Base-by-base conservation (phyloP, 177 flowering plant species). In the Vitis hybrid region DNA sequence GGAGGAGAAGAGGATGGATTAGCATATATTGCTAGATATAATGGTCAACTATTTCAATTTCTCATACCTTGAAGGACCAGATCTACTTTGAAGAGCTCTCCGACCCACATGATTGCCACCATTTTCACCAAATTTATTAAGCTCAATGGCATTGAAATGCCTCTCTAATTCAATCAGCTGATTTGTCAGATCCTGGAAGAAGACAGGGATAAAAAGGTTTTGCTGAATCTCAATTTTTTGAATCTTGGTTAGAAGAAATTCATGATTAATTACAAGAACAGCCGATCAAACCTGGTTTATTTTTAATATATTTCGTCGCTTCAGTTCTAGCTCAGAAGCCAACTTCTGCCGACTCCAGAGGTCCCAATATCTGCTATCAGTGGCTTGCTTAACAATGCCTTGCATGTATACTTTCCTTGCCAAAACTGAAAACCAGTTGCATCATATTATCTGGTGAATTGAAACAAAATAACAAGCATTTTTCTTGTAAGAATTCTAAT, bases 121-220 rank as follows among this genome's bases (percentile, higher is more conserved):
- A 50, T 61, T 73, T 3, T 84, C 89, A 73, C 92, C 88, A 83
- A 88, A 95, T 69, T 79, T 86, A 72, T 89, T 81, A n/a, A 93
- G 77, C 81, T 95, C 99, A 70, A 93, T 80, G 48, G 80, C 60
- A 77, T 95, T 91, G 74, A 95, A 95, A 84, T 95, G 97, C 79
- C 89, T 89, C 76, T 93, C 97, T 75, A 95, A 69, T 63, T 88
- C 85, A 83, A 90, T 80, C 71, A 93, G 80, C 72, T 88, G 91
- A 71, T 79, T 83, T 50, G 87, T 88, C 79, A 95, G 73, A 61
- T 85, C 86, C 99, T 95, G 89, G n/a, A 76, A 65, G 3, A 39
- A 57, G 16, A 50, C 8, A 70, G 9, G 66, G 1, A 39, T 16
- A 13, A 19, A n/a, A n/a, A 61, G 22, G 6, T 18, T 12, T 59